Conservation (phyloP, 768 basidiomycete genomes). For the Exidia glandulosa region DNA sequence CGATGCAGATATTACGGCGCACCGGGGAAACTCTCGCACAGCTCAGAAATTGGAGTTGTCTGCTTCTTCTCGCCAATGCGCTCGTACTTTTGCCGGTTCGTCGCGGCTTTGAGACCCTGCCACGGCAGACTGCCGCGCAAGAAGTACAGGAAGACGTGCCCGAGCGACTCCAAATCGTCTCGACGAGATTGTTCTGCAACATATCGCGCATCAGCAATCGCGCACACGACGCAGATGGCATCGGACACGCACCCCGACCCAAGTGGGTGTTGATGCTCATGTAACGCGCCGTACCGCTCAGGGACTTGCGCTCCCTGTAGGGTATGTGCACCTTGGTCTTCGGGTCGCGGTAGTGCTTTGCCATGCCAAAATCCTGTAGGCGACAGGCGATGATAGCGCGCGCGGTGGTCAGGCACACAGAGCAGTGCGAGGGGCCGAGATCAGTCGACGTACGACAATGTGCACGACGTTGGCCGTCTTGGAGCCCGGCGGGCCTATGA, state of each 20-base stretch:
- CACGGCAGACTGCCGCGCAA: constrained; percentile 91
- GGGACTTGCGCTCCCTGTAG: constrained; percentile 95
- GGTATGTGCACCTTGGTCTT: constrained; percentile 97
- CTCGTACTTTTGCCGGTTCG: constrained; percentile 99
- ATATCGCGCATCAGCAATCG: not conserved
- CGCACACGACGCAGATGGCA: not conserved
- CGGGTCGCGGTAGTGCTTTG: constrained; percentile 97
- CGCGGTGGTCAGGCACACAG: constrained; percentile 1
- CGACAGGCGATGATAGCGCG: constrained; percentile 7
- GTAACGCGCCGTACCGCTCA: constrained; percentile 94
- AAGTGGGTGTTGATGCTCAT: constrained; percentile 99
- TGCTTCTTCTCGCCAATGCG: constrained; percentile 99
- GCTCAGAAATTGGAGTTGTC: constrained; percentile 77
- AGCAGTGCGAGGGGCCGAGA: constrained; percentile 3
- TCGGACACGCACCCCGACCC: constrained; percentile 52
- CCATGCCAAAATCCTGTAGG: constrained; percentile 97
- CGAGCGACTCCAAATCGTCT: constrained; percentile 92
- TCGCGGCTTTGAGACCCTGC: constrained; percentile 95
- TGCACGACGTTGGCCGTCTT: constrained; percentile 83
- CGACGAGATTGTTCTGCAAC: constrained; percentile 56
- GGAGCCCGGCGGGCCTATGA: constrained; percentile 86
- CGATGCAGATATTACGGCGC: constrained; percentile 15
- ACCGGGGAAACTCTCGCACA: constrained; percentile 97
- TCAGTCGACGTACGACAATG: constrained; percentile 54
- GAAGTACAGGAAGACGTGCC: constrained; percentile 99